phyloP scores from a whole-genome alignment of 192 early-diverging fungal species.

The Podochytrium sp. region DNA sequence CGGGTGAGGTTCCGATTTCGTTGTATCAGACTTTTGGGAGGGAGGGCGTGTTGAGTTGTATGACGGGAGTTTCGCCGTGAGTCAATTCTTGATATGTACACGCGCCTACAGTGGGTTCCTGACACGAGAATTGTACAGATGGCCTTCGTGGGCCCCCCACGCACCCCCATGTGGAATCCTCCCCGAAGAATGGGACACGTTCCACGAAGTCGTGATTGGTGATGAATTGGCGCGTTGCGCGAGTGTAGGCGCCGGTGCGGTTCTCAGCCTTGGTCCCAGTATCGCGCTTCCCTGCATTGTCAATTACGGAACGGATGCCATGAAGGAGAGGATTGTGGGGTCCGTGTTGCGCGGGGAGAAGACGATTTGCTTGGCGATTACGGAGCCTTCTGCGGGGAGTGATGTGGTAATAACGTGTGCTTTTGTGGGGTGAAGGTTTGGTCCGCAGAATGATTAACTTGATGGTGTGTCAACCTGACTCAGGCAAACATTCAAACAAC shows the following conservation, averaged over 20 bases:
- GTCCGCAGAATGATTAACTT: no score
- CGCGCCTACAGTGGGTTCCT: not conserved
- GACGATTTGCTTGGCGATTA: slow-evolving; percentile 73
- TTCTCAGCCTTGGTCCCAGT: slow-evolving; percentile 58
- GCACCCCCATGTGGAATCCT: slow-evolving; percentile 53
- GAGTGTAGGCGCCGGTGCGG: slow-evolving; percentile 42
- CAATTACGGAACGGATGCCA: slow-evolving; percentile 61
- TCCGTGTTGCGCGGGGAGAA: slow-evolving; percentile 68
- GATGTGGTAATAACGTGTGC: no score
- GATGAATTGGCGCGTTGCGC: slow-evolving; percentile 28
- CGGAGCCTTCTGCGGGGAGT: slow-evolving; percentile 62
- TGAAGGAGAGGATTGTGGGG: slow-evolving; percentile 63
- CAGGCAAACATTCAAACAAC: slow-evolving; percentile 63
- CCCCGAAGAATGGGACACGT: slow-evolving; percentile 64
- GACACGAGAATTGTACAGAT: slow-evolving; percentile 35
- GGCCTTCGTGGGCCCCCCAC: slow-evolving; percentile 29
- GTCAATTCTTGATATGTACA: not conserved
- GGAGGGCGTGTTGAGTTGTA: slow-evolving; percentile 25
- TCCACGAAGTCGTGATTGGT: slow-evolving; percentile 53
- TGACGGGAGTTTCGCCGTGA: slow-evolving; percentile 47
- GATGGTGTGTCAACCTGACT: no score
- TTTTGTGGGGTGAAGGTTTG: no score
- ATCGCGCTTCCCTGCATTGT: slow-evolving; percentile 77
- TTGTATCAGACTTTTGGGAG: slow-evolving; percentile 31
- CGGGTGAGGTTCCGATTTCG: slow-evolving; percentile 19